Conservation (phyloP, 2,329 filamentous ascomycete species). For the Colletotrichum neosansevieriae region DNA sequence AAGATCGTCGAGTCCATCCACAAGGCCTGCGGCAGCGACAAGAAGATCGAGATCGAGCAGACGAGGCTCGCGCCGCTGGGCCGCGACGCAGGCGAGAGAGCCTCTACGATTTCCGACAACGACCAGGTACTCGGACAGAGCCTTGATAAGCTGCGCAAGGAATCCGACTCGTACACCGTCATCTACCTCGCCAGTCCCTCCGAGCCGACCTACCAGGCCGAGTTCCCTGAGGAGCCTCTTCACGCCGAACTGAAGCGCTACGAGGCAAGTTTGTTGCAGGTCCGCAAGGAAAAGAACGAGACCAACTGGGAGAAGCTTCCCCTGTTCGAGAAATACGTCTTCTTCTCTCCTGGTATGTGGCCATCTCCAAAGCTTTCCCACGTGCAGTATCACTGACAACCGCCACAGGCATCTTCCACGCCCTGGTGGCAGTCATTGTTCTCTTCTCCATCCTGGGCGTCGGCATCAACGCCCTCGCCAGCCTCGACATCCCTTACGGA, state of each 20-base stretch:
- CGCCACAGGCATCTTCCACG: constrained; percentile 87
- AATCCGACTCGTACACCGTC: constrained; percentile 73
- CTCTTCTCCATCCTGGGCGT: constrained; percentile 83
- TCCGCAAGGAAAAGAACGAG: constrained; percentile 53
- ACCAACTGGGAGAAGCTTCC: constrained; percentile 59
- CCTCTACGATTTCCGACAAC: constrained; percentile 60
- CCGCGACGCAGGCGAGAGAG: constrained; percentile 52
- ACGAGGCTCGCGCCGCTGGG: constrained; percentile 55
- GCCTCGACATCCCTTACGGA: constrained; percentile 90
- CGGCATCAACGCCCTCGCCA: constrained; percentile 80
- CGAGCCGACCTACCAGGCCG: constrained; percentile 71
- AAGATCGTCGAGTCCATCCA: constrained; percentile 59
- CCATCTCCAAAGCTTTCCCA: neutral
- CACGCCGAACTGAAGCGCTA: constrained; percentile 82
- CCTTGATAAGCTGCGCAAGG: constrained; percentile 53
- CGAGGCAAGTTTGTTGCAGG: constrained; percentile 45
- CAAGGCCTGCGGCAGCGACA: constrained; percentile 55
- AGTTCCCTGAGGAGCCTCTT: constrained; percentile 68
- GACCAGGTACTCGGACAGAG: constrained; percentile 65
- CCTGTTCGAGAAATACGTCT: constrained; percentile 94
- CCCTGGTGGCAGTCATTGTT: constrained; percentile 76
- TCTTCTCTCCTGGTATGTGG: constrained; percentile 84
- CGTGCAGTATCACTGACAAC: constrained; percentile 27
- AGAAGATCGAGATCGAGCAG: constrained; percentile 54
- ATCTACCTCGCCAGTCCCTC: constrained; percentile 77